Percentiles rank a stretch among this genome's conserved stretches.
Conservation (phyloP, 805 yeast genomes). For the Wickerhamiella galacta region DNA sequence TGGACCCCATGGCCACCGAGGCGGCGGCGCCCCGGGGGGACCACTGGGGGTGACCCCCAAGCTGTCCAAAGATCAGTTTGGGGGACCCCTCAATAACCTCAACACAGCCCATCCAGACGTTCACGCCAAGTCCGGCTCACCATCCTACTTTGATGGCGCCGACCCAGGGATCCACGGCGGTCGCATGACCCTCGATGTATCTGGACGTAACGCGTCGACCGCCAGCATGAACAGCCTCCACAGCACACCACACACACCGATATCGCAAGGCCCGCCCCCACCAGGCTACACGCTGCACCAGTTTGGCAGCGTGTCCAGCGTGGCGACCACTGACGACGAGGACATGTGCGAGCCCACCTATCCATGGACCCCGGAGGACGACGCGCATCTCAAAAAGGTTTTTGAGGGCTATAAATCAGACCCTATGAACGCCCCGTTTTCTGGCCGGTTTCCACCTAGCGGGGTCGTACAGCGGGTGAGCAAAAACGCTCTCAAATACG, state of each 20-base stretch:
- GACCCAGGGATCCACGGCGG: no score
- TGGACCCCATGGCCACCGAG: no score
- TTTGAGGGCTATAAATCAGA: constrained; percentile 35
- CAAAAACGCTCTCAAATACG: constrained; percentile 32
- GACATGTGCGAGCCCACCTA: constrained; percentile 3
- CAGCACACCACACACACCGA: constrained; percentile 16
- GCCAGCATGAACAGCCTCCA: constrained; percentile 5
- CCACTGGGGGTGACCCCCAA: no score
- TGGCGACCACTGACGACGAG: constrained; percentile 12
- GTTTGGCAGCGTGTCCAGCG: constrained; percentile 17
- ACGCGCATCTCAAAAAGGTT: constrained; percentile 29
- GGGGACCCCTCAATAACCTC: no score
- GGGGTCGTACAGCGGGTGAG: constrained; percentile 48
- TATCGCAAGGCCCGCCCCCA: constrained; percentile 11
- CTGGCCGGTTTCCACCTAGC: constrained; percentile 46
- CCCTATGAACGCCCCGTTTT: constrained; percentile 55
- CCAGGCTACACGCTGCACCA: constrained; percentile 10
- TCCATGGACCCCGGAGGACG: constrained; percentile 21
- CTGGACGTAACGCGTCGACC: no score
- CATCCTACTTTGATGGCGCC: no score
- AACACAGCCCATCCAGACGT: no score
- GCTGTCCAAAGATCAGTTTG: no score
- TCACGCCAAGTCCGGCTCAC: no score
- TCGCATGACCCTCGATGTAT: no score
- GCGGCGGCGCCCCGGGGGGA: no score